Evolutionary conservation across 768 basidiomycete species (phyloP).

Genomic region (Holtermanniella nyarrowii): DNA sequence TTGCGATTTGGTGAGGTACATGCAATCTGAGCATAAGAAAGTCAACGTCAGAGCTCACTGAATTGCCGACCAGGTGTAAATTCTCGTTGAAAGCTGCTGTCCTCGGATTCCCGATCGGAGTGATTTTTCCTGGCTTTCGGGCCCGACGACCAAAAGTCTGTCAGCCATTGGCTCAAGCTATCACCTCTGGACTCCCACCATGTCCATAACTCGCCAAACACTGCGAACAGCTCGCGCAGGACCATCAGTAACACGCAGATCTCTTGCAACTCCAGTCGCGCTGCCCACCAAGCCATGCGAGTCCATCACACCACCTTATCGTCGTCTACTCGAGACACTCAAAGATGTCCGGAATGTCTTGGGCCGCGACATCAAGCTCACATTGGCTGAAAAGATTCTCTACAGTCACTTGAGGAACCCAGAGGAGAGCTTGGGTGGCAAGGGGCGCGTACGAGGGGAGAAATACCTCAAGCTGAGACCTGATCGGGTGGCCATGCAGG

Average conservation of each 20-base stretch:
- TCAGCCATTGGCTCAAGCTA: too few relatives aligned
- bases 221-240: too few relatives aligned
- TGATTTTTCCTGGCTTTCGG: too few relatives aligned
- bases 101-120: too few relatives aligned
- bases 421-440: conserved; percentile 55
- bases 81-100: too few relatives aligned
- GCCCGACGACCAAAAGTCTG: too few relatives aligned
- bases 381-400: conserved; percentile 94
- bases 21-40: too few relatives aligned
- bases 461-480: conserved; percentile 82
- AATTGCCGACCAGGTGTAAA: too few relatives aligned
- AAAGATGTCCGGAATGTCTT: conserved; percentile 59
- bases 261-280: conserved; percentile 37
- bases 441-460: conserved; percentile 67
- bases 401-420: conserved; percentile 84
- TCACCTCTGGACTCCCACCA: too few relatives aligned
- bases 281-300: conserved; percentile 52
- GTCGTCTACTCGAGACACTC: conserved; percentile 58
- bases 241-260: conserved; percentile 7
- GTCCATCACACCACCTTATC: conserved; percentile 78
- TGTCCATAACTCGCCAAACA: too few relatives aligned
- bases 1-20: too few relatives aligned
- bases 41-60: too few relatives aligned
- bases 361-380: conserved; percentile 58
- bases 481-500: conserved; percentile 95